A percentile compares a stretch with the other conserved stretches of the same genome.
Conservation (phyloP, 179 eudicot species). For the Beta lomatogona region DNA sequence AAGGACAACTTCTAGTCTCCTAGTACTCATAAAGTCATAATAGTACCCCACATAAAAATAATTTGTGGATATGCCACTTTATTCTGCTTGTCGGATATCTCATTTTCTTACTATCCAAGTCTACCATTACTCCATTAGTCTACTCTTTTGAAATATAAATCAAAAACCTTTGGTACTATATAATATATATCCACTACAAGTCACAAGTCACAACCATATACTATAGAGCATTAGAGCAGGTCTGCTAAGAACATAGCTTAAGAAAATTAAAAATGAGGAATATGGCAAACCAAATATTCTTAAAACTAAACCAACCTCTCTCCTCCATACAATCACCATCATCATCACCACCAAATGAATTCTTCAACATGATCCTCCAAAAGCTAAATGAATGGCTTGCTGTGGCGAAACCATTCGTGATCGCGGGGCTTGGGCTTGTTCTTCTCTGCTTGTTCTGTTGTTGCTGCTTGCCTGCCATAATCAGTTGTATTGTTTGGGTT, state of each 20-base stretch:
- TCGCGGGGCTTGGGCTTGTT: not conserved
- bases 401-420: not conserved
- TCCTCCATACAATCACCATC: no score
- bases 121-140: not conserved
- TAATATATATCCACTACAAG: no score
- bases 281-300: not conserved
- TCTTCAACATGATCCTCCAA: not conserved
- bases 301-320: no score
- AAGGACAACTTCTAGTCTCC: not conserved
- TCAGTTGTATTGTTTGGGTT: not conserved
- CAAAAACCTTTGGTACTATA: no score
- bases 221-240: no score
- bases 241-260: no score
- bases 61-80: no score
- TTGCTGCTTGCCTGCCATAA: constrained; percentile 3
- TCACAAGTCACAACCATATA: no score
- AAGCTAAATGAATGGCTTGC: constrained; percentile 14
- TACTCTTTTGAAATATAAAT: no score
- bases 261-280: no score
- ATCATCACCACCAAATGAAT: not conserved
- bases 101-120: not conserved
- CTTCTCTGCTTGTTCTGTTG: not conserved
- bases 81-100: not conserved
- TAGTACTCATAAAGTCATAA: not conserved
- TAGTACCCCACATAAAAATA: no score